A percentile compares a stretch with the other conserved stretches of the same genome.
Conservation (phyloP, 108 stramenopile genomes). For the Schizochytrium sp. region DNA sequence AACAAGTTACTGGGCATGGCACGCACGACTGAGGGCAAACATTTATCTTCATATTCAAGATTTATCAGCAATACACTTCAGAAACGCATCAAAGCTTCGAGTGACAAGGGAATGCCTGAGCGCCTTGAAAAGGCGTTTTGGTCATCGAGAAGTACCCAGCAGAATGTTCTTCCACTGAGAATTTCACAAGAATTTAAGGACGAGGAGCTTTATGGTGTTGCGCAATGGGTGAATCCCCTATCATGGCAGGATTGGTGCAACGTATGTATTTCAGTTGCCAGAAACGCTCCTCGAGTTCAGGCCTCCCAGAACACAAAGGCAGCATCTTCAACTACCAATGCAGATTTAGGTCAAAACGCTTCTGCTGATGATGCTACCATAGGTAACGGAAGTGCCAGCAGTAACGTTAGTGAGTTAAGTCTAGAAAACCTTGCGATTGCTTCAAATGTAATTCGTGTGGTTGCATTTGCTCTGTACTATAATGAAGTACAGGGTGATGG, state of each 20-base stretch:
- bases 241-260: not conserved
- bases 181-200: conserved; percentile 27
- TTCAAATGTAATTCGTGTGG: conserved; percentile 5
- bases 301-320: not conserved
- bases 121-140: not conserved
- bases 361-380: not conserved
- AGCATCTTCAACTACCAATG: not conserved
- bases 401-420: not conserved
- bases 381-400: not conserved
- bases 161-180: not conserved
- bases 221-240: conserved; percentile 38
- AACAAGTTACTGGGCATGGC: not conserved
- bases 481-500: not conserved
- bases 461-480: conserved; percentile 34
- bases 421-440: conserved; percentile 39
- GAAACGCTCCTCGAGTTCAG: not conserved
- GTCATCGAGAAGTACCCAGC: not conserved
- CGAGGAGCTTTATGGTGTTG: not conserved
- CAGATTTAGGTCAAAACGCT: not conserved
- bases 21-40: not conserved
- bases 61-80: not conserved
- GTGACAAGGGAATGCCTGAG: conserved; percentile 36
- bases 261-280: not conserved
- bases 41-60: not conserved
- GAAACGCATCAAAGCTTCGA: conserved; percentile 4